A percentile compares a stretch with the other conserved stretches of the same genome.
phyloP scores from a whole-genome alignment of 2,329 filamentous ascomycete species.

The Paradendryphiella salina region DNA sequence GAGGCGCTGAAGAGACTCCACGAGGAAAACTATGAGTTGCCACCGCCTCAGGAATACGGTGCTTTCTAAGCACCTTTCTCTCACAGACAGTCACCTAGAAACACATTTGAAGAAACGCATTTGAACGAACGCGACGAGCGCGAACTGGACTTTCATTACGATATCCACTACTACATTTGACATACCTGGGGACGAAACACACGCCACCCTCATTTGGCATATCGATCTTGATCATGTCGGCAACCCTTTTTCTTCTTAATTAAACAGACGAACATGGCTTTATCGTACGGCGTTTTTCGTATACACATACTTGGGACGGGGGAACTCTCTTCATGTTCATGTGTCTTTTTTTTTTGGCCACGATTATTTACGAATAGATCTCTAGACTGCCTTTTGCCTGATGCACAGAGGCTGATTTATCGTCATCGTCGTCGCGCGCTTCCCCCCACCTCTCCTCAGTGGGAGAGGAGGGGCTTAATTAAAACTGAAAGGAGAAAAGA shows the following conservation, averaged over 20 bases:
- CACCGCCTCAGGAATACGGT: constrained; percentile 50
- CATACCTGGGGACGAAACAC: background rate
- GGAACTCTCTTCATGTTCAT: background rate
- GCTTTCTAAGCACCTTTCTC: constrained; percentile 32
- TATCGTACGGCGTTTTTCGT: constrained; percentile 13
- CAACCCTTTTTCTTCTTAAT: constrained; percentile 13
- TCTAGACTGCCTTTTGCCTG: constrained; percentile 10
- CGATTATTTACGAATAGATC: constrained; percentile 13
- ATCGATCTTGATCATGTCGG: background rate
- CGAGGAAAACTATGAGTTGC: constrained; percentile 55
- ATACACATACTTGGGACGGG: constrained; percentile 2
- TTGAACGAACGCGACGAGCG: constrained; percentile 1
- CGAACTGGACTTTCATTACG: constrained; percentile 20
- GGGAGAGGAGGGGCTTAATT: too few relatives aligned
- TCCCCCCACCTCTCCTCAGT: too few relatives aligned
- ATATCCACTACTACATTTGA: constrained; percentile 15
- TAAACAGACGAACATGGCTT: constrained; percentile 16
- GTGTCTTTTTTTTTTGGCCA: constrained; percentile 11
- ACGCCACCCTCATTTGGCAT: constrained; percentile 18
- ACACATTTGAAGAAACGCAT: constrained; percentile 6
- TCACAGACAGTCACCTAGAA: background rate
- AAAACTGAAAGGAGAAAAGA: too few relatives aligned
- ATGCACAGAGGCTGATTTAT: background rate
- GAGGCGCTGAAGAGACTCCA: constrained; percentile 61
- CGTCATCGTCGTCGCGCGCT: background rate